Evolutionary conservation across 495 filamentous ascomycete genomes (phyloP).

Genomic region (Neurospora sp.): DNA sequence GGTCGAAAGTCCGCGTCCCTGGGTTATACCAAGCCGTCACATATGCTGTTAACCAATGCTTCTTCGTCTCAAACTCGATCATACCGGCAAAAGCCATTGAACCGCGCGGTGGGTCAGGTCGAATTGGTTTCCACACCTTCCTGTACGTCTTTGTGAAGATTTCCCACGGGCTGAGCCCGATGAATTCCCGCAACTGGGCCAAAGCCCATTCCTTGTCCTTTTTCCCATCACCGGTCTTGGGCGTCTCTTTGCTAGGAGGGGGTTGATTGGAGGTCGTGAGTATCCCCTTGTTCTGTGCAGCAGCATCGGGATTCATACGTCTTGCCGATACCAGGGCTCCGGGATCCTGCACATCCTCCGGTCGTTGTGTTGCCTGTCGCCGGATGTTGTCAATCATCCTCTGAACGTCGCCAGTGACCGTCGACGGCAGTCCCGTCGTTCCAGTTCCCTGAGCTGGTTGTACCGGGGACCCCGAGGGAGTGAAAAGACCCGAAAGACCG

Average conservation of each 20-base stretch:
- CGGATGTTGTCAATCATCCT: constrained; percentile 18
- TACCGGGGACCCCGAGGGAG: background rate
- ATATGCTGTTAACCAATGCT: constrained; percentile 27
- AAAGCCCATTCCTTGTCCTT: background rate
- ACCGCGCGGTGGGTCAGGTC: constrained; percentile 47
- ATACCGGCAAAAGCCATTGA: constrained; percentile 54
- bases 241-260: background rate
- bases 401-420: constrained; percentile 11
- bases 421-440: constrained; percentile 1
- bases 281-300: background rate
- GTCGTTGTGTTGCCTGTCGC: constrained; percentile 22
- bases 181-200: background rate
- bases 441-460: background rate
- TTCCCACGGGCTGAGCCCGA: constrained; percentile 22
- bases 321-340: constrained; percentile 8
- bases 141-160: constrained; percentile 46
- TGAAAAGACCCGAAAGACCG: constrained; percentile 13
- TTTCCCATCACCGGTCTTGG: background rate
- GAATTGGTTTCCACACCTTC: constrained; percentile 33
- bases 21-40: constrained; percentile 23
- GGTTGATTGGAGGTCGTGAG: background rate
- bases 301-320: background rate
- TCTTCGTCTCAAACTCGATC: constrained; percentile 52
- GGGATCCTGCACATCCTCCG: constrained; percentile 17
- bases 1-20: constrained; percentile 10